Conservation (phyloP, 371 early-diverging fungal species). For the Mortierella sp. region DNA sequence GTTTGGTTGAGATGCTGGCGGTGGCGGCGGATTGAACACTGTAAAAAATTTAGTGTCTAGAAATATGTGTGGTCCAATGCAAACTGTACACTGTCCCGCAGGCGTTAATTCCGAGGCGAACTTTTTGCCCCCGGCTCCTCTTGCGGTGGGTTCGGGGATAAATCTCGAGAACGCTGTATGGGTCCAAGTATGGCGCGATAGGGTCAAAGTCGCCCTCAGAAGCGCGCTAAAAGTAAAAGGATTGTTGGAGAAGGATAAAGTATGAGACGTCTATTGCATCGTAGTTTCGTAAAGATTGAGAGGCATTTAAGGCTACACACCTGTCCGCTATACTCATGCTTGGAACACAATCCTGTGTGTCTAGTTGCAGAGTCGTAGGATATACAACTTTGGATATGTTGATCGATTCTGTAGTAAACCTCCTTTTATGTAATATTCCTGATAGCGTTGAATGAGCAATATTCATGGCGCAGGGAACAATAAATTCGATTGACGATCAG, state of each 20-base stretch:
- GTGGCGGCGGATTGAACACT: slow-evolving; percentile 38
- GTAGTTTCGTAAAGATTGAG: background rate
- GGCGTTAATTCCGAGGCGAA: slow-evolving; percentile 34
- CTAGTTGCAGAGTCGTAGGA: slow-evolving; percentile 32
- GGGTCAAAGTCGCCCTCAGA: slow-evolving; percentile 35
- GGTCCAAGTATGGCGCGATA: slow-evolving; percentile 44
- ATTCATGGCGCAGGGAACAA: background rate
- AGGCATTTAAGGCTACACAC: slow-evolving; percentile 6
- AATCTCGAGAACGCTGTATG: slow-evolving; percentile 42
- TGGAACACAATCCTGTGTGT: slow-evolving; percentile 20
- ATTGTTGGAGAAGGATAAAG: background rate
- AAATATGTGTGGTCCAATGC: slow-evolving; percentile 55
- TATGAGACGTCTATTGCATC: too few species aligned
- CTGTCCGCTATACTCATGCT: slow-evolving; percentile 53
- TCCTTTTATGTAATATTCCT: slow-evolving; percentile 15
- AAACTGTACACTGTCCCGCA: slow-evolving; percentile 40
- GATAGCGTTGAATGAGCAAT: slow-evolving; percentile 9
- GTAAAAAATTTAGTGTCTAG: slow-evolving; percentile 50
- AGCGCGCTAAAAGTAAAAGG: slow-evolving; percentile 24
- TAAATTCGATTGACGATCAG: too few species aligned
- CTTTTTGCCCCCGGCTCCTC: slow-evolving; percentile 38
- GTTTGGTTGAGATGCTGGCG: slow-evolving; percentile 7
- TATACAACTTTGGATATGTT: slow-evolving; percentile 22
- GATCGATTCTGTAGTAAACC: slow-evolving; percentile 11
- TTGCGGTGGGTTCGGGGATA: slow-evolving; percentile 36